Evolutionary conservation across 2,329 filamentous ascomycete species (phyloP), one percentile per base, ranked within the genome.

Genomic region (Colletotrichum neosansevieriae): DNA sequence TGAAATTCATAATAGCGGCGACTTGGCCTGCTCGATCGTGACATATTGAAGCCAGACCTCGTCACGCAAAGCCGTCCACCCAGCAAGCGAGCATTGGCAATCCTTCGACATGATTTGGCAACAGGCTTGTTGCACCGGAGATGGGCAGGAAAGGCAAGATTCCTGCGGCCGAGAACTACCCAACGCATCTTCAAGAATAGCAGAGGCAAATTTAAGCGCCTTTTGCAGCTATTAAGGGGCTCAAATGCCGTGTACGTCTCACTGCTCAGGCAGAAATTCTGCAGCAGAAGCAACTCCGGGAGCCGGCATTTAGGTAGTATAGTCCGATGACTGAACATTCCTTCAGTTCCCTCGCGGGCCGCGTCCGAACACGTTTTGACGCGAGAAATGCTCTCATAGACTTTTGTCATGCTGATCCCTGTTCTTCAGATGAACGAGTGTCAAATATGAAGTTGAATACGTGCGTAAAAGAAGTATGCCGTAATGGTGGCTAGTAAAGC

Each of bases 241-340:
- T 47, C 40, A 34, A 58, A 47, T 61, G 58, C 58, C 58, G 47
- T 51, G 34, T 2, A 34, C 7, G 58, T 61, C 47, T 61, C 38
- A 51, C 58, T 61, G 47, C 58, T 51, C 34, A 45, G 53, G 58
- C 45, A 61, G 45, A 61, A 61, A 11, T 61, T 53, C 21, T 32
- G 6, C n/a, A 15, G 21, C 24, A 61, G 15, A 42, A 53, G 58
- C 58, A 51, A 53, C 13, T 4, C 11, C 13, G 11, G 19, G n/a
- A 53, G 32, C 17, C 47, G 36, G 45, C 32, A 58, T 34, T 47
- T 24, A 19, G 56, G 51, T 11, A n/a, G 12, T 58, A 42, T 15
- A 15, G 47, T 61, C 49, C 49, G 36, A 53, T 53, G 49, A 34
- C 29, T 53, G 29, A 47, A 38, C 40, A 47, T 58, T 47, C 56